Base-by-base conservation (phyloP, 1,139 yeast genomes). In the Nadsonia commutata region DNA sequence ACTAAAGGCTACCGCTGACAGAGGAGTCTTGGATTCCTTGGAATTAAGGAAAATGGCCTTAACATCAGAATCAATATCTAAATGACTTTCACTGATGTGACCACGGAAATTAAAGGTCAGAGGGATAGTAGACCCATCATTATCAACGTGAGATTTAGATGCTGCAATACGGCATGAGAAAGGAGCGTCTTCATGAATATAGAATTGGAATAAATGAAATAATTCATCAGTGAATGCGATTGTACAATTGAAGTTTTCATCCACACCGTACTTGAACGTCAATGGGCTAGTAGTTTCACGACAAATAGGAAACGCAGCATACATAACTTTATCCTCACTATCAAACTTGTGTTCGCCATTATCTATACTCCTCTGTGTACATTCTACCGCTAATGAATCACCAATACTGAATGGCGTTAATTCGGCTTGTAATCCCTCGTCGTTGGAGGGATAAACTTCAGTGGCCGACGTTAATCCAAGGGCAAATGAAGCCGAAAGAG, bases 151-250 rank as follows among this genome's bases (percentile, higher is more conserved):
- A 8, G 47, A 38, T 48, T 68, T 59, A 20, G 63, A 56, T 44
- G 70, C 71, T 9, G 52, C 49, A 20, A 79, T 53, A 46, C 82
- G 66, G 58, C 93, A 81, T 46, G 82, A 72, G 55, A 77, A 76
- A 21, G 93, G 93, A 2, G 72, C 78, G 57, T 81, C 93, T 57
- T 80, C 82, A 56, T 81, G 93, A 44, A 81, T 66, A 55, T 80
- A 80, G 43, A 80, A 64, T 60, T 81, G 90, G 58, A 81, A 79
- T 47, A 80, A 59, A 54, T 81, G 93, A 56, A 72, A 81, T 42
- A 75, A 58, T 52, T 78, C 81, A 57, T 81, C 90, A n/a, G 73
- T 67, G 43, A 81, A 68, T 7, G 64, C 64, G 38, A 81, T 65
- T 1, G 88, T 76, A 56, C 93, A 81, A 50, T 73, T 72, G 45